Conservation (phyloP, 1,284 basidiomycete species). For the Trichosporon ovoides region DNA sequence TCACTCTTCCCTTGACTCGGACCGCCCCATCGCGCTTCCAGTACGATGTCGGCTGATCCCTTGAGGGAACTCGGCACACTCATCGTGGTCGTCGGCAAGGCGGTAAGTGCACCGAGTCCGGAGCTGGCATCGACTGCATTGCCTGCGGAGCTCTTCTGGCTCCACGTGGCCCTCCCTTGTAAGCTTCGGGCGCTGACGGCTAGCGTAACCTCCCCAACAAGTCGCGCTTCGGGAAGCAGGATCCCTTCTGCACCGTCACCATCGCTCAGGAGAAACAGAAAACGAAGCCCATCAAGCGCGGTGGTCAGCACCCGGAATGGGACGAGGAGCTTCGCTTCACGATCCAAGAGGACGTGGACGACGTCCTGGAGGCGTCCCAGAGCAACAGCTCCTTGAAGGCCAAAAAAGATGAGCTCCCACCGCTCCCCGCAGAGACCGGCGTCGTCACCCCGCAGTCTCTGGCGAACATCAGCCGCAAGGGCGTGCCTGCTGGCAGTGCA, state of each 20-base stretch:
- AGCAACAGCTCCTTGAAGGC: slow-evolving; percentile 51
- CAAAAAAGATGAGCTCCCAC: slow-evolving; percentile 10
- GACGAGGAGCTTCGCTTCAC: slow-evolving; percentile 96
- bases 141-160: background rate
- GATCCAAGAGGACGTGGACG: slow-evolving; percentile 72
- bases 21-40: background rate
- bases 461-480: slow-evolving; percentile 52
- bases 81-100: slow-evolving; percentile 89
- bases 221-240: slow-evolving; percentile 92
- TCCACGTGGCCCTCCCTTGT: background rate
- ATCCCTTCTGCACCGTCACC: slow-evolving; percentile 82
- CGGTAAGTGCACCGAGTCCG: slow-evolving; percentile 59
- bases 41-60: slow-evolving; percentile 39
- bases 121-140: background rate
- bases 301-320: slow-evolving; percentile 98
- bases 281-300: slow-evolving; percentile 83
- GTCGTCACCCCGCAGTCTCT: slow-evolving; percentile 50
- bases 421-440: slow-evolving; percentile 22
- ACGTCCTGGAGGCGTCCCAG: slow-evolving; percentile 55
- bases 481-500: slow-evolving; percentile 3
- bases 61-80: slow-evolving; percentile 79
- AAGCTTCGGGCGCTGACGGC: background rate
- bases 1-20: background rate
- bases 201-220: slow-evolving; percentile 91
- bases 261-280: slow-evolving; percentile 74